Base-by-base conservation (phyloP, 169 alveolate species). In the Cardiosporidium cionae region DNA sequence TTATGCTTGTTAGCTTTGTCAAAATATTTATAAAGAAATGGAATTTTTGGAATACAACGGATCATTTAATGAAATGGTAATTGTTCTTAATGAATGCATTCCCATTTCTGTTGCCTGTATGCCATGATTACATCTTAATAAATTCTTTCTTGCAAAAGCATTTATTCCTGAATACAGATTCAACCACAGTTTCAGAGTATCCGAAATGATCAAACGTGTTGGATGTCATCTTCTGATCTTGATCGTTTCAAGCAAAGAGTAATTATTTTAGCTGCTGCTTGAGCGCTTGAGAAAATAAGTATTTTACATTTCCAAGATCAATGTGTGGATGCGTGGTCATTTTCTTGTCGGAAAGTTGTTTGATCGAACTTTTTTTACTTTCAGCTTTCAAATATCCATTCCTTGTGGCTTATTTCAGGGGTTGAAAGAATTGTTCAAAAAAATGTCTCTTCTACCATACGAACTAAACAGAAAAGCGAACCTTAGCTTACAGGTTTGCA, bases 381-480 rank as follows among this genome's bases (percentile, higher is more conserved):
- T 31, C 62, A 3, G 1, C 54, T 9, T 1, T 25, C n/a, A 23
- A 22, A 0, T 32, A 23, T 4, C 16, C 36, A 5, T 32, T 7
- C 29, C 44, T 22, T 37, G 2, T 25, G 4, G 52, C 36, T 66
- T 52, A 0, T 9, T 22, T 2, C 31, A 37, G 66, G 70, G 33
- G 1, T 53, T 75, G 37, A 23, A 52, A 34, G 34, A 29, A 32
- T 64, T 75, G 9, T 66, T 65, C 36, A 16, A 66, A 27, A n/a
- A 7, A 7, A 37, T 66, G 85, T 36, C 37, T 16, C 70, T 78
- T 32, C 62, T 79, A 36, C 85, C 85, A 7, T 79, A 68, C 37
- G 85, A 79, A 73, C 65, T 79, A 44, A 79, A 79, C 74, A 72
- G 72, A 65, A 79, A 72, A 69, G 78, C 78, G 16, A 25, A 63